Percentiles rank a stretch among this genome's conserved stretches.
phyloP scores from a whole-genome alignment of 2,329 filamentous ascomycete species.

The Aspergillus proliferans region DNA sequence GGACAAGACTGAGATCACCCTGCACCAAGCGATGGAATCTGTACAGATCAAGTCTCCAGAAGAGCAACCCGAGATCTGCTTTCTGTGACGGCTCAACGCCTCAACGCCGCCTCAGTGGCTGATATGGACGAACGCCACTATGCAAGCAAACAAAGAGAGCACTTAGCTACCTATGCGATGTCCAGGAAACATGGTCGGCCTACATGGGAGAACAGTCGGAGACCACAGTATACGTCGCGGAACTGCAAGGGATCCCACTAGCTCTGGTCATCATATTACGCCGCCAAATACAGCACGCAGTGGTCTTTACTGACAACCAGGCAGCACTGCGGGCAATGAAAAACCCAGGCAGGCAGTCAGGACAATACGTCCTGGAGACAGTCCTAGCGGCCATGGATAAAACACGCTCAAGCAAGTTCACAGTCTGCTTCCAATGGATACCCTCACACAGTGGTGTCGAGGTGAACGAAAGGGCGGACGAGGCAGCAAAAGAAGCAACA shows the following conservation, averaged over 20 bases:
- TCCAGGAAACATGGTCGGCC: background rate
- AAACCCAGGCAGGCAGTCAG: background rate
- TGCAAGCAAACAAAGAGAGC: too few relatives aligned
- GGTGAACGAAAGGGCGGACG: background rate
- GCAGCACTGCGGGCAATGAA: background rate
- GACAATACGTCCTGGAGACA: background rate
- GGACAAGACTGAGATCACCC: conserved; percentile 6
- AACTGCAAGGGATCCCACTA: background rate
- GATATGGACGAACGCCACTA: too few relatives aligned
- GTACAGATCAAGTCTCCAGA: conserved; percentile 12
- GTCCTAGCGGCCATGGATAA: background rate
- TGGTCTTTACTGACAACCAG: background rate
- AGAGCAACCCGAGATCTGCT: conserved; percentile 15
- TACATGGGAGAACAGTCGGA: background rate
- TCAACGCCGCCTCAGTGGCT: too few relatives aligned
- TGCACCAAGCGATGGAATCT: conserved; percentile 11
- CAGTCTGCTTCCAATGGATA: background rate
- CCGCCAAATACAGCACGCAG: background rate
- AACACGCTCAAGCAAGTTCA: background rate
- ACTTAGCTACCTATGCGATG: background rate
- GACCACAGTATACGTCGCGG: background rate
- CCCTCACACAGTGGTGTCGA: background rate
- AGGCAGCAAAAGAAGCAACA: background rate
- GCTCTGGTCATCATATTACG: background rate
- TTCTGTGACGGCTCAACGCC: too few relatives aligned